Evolutionary conservation across 371 early-diverging fungal genomes (phyloP).

Genomic region (Basidiobolus heterosporus): DNA sequence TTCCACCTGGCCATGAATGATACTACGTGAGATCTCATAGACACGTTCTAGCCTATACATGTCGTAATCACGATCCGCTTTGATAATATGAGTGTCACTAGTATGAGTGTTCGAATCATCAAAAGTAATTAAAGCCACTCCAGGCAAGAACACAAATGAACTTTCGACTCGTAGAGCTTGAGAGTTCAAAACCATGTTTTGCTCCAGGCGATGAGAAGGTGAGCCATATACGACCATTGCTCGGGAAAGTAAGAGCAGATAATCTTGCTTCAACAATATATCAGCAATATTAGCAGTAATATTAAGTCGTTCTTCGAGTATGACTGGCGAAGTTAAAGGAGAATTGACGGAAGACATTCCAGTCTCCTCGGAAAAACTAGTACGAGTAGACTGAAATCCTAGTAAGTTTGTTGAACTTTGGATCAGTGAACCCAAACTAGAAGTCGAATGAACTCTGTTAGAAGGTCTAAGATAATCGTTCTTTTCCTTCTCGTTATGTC

Average conservation of each 20-base stretch:
- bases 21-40: slow-evolving; percentile 31
- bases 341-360: no score
- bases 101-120: slow-evolving; percentile 56
- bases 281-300: slow-evolving; percentile 20
- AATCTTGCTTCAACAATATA: slow-evolving; percentile 39
- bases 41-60: slow-evolving; percentile 40
- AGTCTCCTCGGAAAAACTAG: no score
- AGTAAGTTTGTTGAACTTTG: no score
- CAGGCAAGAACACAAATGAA: slow-evolving; percentile 47
- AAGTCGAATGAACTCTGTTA: no score
- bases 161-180: slow-evolving; percentile 43
- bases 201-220: slow-evolving; percentile 40
- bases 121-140: slow-evolving; percentile 53
- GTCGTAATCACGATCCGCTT: slow-evolving; percentile 38
- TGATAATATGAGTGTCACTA: slow-evolving; percentile 57
- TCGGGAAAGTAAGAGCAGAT: slow-evolving; percentile 29
- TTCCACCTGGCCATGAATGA: slow-evolving; percentile 24
- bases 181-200: slow-evolving; percentile 26
- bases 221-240: slow-evolving; percentile 35
- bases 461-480: no score
- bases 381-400: no score
- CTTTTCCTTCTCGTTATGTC: no score
- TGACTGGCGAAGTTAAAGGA: no score
- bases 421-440: no score
- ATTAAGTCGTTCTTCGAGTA: not conserved